A percentile compares a stretch with the other conserved stretches of the same genome.
Conservation (phyloP, 2,329 filamentous ascomycete species). For the Calonectria montana region DNA sequence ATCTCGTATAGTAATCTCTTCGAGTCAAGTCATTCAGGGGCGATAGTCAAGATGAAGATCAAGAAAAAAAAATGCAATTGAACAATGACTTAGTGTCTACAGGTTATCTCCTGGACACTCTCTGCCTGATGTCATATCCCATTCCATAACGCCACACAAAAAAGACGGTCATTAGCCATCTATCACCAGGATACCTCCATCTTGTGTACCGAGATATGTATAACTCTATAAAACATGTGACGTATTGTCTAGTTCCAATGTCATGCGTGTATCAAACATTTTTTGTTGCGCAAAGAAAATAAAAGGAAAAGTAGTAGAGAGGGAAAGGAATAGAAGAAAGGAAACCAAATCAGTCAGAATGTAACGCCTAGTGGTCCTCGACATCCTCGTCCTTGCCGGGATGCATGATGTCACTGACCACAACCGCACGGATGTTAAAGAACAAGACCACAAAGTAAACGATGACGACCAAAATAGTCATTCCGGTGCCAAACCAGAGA, state of each 20-base stretch:
- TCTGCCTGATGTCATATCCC: neutral
- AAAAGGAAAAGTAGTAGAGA: neutral
- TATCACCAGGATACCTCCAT: neutral
- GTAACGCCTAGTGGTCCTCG: constrained; percentile 53
- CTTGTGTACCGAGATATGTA: neutral
- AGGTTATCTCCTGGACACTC: neutral
- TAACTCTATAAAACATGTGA: neutral
- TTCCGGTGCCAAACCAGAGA: constrained; percentile 60
- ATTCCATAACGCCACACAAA: neutral
- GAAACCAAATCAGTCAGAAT: neutral
- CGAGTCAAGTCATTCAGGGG: neutral
- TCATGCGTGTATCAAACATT: neutral
- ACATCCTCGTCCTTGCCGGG: constrained; percentile 66
- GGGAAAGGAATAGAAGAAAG: neutral
- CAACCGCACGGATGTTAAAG: constrained; percentile 58
- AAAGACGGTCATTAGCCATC: neutral
- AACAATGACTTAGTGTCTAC: neutral
- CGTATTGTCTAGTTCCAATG: neutral
- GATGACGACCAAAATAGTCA: constrained; percentile 59
- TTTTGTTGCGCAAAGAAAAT: neutral
- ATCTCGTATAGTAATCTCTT: neutral
- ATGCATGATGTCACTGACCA: constrained; percentile 66
- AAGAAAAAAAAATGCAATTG: neutral
- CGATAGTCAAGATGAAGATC: neutral
- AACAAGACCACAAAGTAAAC: constrained; percentile 58